Percentiles rank a stretch among this genome's conserved stretches.
phyloP scores from a whole-genome alignment of 371 early-diverging fungal species.

The Rhizopus sp. region DNA sequence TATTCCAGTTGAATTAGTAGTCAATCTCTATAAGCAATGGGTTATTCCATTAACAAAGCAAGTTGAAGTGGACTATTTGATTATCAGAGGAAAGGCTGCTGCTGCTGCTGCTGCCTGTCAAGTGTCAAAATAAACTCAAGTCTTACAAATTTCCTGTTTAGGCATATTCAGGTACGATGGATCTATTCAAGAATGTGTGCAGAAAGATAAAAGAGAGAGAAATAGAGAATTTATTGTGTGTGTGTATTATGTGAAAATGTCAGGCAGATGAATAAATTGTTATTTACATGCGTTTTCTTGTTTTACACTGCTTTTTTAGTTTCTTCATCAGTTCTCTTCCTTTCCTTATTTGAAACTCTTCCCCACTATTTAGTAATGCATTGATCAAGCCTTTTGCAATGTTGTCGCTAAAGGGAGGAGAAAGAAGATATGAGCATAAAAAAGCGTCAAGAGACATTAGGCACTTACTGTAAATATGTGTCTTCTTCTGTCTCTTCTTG shows the following conservation, averaged over 20 bases:
- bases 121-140: conserved; percentile 5
- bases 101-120: conserved; percentile 7
- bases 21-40: conserved; percentile 84
- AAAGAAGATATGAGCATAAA: background rate
- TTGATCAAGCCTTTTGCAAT: conserved; percentile 30
- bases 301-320: conserved; percentile 15
- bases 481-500: conserved; percentile 23
- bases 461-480: conserved; percentile 21
- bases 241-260: background rate
- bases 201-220: too few relatives aligned
- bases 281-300: conserved; percentile 9
- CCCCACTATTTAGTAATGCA: conserved; percentile 28
- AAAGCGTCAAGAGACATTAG: background rate
- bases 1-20: conserved; percentile 78
- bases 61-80: conserved; percentile 93
- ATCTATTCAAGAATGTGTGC: too few relatives aligned
- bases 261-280: background rate
- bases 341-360: conserved; percentile 13
- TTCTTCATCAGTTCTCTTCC: conserved; percentile 16
- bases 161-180: too few relatives aligned
- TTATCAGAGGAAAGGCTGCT: conserved; percentile 56
- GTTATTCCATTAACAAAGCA: conserved; percentile 88
- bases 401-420: conserved; percentile 21
- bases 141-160: too few relatives aligned
- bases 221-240: background rate